Evolutionary conservation across 345 rosid genomes (phyloP).

Genomic region (Citrus unshiu): DNA sequence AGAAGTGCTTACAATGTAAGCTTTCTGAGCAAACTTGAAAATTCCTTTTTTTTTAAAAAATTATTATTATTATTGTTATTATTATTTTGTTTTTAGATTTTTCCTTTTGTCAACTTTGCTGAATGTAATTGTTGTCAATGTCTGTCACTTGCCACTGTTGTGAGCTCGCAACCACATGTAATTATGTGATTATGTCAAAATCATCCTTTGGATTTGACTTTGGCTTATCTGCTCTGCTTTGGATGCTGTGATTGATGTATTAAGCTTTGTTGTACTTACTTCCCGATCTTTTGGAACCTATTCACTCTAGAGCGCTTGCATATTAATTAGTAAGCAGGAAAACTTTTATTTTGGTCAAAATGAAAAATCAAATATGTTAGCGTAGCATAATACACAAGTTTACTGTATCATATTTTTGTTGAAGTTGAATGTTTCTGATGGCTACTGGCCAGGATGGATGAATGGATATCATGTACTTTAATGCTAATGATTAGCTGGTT

Average conservation of each 20-base stretch:
- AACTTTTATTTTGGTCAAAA: neutral
- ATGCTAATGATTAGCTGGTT: neutral
- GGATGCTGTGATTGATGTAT: neutral
- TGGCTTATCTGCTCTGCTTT: neutral
- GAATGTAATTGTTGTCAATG: neutral
- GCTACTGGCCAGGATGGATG: neutral
- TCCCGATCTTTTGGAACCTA: neutral
- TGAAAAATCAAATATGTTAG: neutral
- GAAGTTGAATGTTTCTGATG: neutral
- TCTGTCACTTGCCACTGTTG: neutral
- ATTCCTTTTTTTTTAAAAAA: neutral
- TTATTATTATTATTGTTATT: neutral
- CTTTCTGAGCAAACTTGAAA: constrained; percentile 1
- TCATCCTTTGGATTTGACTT: neutral
- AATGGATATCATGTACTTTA: neutral
- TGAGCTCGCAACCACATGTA: neutral
- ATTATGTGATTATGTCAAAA: neutral
- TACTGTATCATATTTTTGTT: neutral
- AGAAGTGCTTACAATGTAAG: neutral
- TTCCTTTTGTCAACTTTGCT: neutral
- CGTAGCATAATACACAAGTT: neutral
- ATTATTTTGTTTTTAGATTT: neutral
- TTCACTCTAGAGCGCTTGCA: neutral
- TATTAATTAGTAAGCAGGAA: neutral
- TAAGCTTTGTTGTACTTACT: neutral